Evolutionary conservation across 2,329 filamentous ascomycete species (phyloP), one percentile per base, ranked within the genome.

Genomic region (Colletotrichum sp.): DNA sequence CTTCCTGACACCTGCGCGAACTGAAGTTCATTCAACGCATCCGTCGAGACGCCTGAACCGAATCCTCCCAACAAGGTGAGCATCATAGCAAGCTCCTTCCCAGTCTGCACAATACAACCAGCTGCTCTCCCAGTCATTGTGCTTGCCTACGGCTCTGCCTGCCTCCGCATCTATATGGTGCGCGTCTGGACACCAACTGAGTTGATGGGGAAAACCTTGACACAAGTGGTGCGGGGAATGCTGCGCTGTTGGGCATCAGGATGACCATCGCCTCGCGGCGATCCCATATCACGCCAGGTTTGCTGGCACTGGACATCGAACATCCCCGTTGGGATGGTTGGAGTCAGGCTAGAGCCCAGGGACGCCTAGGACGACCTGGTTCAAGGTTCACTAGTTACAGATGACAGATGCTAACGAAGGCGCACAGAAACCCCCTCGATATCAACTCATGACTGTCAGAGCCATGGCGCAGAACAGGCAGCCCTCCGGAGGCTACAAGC

Each of bases 401-500:
- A 77, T 72, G 77, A 75, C 77, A 77, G 77, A 77, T 76, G 77
- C 77, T 78, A 77, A 78, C 75, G 18, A 76, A 65, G 26, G 26
- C 74, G 71, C 65, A 74, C 71, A 76, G 74, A 60, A 76, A 74
- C 43, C 34, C 59, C 59, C 26, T 70, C 63, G 32, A 61, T n/a
- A 76, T 68, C 73, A 77, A 74, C 74, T 72, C 65, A 78, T 77
- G 77, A 78, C 76, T 60, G 71, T 79, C 66, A 77, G 71, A 77
- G 73, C 77, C 67, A 78, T 78, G 76, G 77, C 74, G 28, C 78
- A 79, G 69, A 77, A 79, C 63, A 78, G 77, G 26, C 78, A 77
- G 75, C 67, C 78, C 67, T 72, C 77, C 26, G 78, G 71, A 48
- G 75, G 75, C 48, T 79, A 78, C 78, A 84, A 83, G 78, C 80